Evolutionary conservation across 2,329 filamentous ascomycete species (phyloP).

Genomic region (Colletotrichum musae): DNA sequence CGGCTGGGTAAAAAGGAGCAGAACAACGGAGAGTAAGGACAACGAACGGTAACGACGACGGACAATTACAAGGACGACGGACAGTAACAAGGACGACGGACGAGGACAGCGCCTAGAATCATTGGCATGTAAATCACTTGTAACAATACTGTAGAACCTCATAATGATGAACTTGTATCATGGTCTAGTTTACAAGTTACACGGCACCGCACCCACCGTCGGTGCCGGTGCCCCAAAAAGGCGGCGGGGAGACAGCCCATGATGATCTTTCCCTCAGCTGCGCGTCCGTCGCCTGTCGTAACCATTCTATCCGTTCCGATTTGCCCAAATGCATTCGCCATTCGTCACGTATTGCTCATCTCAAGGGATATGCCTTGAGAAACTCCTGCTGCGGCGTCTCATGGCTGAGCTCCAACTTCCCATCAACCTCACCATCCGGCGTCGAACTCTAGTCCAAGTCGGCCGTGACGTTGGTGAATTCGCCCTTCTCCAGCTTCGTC

Average conservation of each 20-base stretch:
- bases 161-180: conserved; percentile 40
- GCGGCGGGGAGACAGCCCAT: conserved; percentile 10
- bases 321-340: conserved; percentile 11
- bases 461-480: conserved; percentile 96
- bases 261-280: conserved; percentile 8
- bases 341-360: conserved; percentile 6
- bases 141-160: conserved; percentile 3
- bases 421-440: conserved; percentile 14
- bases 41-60: no score
- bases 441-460: conserved; percentile 68
- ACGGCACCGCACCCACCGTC: conserved; percentile 21
- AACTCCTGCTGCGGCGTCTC: neutral
- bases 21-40: neutral
- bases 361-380: neutral
- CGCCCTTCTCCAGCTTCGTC: conserved; percentile 97
- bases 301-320: conserved; percentile 24
- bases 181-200: conserved; percentile 44
- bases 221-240: conserved; percentile 11
- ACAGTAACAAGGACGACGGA: no score
- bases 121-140: neutral
- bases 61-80: no score
- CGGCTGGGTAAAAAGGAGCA: conserved; percentile 58
- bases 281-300: conserved; percentile 15
- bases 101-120: no score
- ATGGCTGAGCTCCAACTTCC: neutral